phyloP scores from a whole-genome alignment of 176 grass and related monocot species.

The Oryza rufipogon region DNA sequence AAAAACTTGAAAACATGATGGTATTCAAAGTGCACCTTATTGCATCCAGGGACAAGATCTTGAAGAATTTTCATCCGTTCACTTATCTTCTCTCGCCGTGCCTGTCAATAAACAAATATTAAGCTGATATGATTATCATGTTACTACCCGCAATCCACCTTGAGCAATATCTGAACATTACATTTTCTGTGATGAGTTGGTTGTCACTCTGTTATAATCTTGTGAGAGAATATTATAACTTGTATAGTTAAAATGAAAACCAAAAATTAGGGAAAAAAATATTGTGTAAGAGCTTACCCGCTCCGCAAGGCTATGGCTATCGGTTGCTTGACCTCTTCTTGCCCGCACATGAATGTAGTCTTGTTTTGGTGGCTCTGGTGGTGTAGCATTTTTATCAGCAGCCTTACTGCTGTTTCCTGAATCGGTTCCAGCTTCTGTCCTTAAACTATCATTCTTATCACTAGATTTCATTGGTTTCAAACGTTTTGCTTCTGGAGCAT shows the following conservation, averaged over 20 bases:
- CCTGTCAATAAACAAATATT: conserved; percentile 52
- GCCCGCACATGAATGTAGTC: conserved; percentile 83
- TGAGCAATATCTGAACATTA: not conserved
- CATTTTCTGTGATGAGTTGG: conserved; percentile 3
- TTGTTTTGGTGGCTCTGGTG: conserved; percentile 61
- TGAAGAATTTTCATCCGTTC: conserved; percentile 86
- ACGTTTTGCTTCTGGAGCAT: conserved; percentile 56
- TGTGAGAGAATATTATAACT: not conserved
- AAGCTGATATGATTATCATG: not conserved
- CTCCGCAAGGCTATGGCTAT: conserved; percentile 83
- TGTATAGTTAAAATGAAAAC: not conserved
- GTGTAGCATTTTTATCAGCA: conserved; percentile 50
- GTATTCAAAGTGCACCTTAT: conserved; percentile 57
- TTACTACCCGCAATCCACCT: conserved; percentile 1
- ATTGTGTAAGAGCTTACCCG: conserved; percentile 54
- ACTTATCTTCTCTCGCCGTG: conserved; percentile 81
- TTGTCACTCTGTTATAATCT: not conserved
- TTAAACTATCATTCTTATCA: conserved; percentile 54
- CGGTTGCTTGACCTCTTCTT: conserved; percentile 88
- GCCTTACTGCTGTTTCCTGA: conserved; percentile 55
- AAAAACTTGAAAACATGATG: not conserved
- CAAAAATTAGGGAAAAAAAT: not conserved
- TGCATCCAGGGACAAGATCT: conserved; percentile 87
- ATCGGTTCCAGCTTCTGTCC: conserved; percentile 46
- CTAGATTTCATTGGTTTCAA: conserved; percentile 49